phyloP scores from a whole-genome alignment of 106 monocot species.

The Apostasia shenzhenica region DNA sequence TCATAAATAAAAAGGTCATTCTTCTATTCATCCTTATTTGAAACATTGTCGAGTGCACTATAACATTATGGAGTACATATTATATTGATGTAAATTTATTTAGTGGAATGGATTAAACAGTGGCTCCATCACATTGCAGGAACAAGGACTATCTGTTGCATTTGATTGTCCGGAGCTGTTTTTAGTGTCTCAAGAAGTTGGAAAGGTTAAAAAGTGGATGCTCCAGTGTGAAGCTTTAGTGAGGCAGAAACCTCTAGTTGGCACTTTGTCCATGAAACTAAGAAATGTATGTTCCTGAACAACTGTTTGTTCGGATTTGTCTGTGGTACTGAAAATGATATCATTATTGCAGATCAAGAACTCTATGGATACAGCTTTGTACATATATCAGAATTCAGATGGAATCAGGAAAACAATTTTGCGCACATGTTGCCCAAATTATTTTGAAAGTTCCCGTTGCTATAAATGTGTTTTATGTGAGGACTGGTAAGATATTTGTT shows the following conservation, averaged over 20 bases:
- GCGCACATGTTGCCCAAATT: constrained; percentile 48
- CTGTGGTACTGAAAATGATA: constrained; percentile 1
- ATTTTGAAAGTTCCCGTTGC: constrained; percentile 28
- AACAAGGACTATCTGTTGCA: constrained; percentile 40
- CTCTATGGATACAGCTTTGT: constrained; percentile 44
- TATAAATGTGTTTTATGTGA: constrained; percentile 59
- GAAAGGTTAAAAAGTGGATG: constrained; percentile 65
- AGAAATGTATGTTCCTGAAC: constrained; percentile 26
- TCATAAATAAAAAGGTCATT: too few relatives aligned
- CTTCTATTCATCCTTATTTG: too few relatives aligned
- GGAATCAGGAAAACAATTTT: constrained; percentile 22
- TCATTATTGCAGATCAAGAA: constrained; percentile 39
- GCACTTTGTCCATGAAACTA: constrained; percentile 37
- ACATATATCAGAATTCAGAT: constrained; percentile 29
- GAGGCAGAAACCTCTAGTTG: constrained; percentile 25
- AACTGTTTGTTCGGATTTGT: neutral
- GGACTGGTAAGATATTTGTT: constrained; percentile 42
- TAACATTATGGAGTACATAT: too few relatives aligned
- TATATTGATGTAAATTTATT: too few relatives aligned
- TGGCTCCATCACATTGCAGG: constrained; percentile 23
- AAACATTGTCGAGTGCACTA: too few relatives aligned
- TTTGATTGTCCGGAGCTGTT: constrained; percentile 57
- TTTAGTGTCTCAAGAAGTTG: constrained; percentile 39
- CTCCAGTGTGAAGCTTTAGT: constrained; percentile 27
- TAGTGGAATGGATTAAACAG: too few relatives aligned